A percentile compares a stretch with the other conserved stretches of the same genome.
Evolutionary conservation across 768 basidiomycete species (phyloP).

Genomic region (Hygrocybe punicea): DNA sequence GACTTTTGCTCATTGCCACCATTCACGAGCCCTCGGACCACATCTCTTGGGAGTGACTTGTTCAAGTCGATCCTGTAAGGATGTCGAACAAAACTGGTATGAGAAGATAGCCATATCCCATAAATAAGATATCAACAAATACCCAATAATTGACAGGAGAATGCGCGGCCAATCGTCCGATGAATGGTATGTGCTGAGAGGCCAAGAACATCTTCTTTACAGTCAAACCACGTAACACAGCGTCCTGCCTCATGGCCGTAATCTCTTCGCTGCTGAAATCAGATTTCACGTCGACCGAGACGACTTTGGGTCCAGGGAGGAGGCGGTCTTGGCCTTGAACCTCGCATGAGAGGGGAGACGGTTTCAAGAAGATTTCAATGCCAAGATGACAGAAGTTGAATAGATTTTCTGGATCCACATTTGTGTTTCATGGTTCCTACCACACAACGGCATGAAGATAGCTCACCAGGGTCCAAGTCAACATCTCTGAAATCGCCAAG

Average conservation of each 20-base stretch:
- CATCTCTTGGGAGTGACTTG: too few relatives aligned
- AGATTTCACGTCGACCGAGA: not conserved
- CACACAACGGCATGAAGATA: not conserved
- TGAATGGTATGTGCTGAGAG: not conserved
- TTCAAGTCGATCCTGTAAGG: too few relatives aligned
- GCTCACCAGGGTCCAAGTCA: not conserved
- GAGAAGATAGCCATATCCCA: too few relatives aligned
- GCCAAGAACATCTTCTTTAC: not conserved
- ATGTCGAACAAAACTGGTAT: too few relatives aligned
- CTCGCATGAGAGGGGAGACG: not conserved
- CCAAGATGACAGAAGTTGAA: not conserved
- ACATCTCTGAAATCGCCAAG: not conserved
- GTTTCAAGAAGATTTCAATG: not conserved
- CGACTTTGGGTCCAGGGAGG: not conserved
- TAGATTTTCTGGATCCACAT: not conserved
- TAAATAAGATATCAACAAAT: not conserved
- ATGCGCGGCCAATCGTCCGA: not conserved
- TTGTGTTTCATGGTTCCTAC: not conserved
- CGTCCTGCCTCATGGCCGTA: not conserved
- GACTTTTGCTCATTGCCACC: too few relatives aligned
- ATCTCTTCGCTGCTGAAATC: not conserved
- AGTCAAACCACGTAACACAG: not conserved
- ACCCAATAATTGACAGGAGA: not conserved
- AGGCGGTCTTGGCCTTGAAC: not conserved
- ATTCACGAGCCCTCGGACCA: too few relatives aligned